A percentile compares a stretch with the other conserved stretches of the same genome.
Conservation (phyloP, 1,139 yeast genomes). For the Yamadazyma dushanensis region DNA sequence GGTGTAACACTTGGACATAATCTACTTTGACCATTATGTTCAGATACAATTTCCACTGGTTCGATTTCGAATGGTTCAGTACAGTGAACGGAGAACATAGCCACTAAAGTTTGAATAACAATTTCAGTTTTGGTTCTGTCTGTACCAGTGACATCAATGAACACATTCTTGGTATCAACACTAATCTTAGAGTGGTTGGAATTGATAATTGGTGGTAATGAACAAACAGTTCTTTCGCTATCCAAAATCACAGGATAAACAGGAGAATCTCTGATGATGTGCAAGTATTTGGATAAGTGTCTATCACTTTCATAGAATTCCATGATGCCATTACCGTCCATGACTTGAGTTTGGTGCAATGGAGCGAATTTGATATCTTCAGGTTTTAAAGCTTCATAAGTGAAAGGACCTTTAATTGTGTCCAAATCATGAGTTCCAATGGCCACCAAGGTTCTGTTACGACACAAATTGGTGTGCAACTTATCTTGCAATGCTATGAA, state of each 20-base stretch:
- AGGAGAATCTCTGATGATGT: constrained; percentile 84
- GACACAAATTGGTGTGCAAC: constrained; percentile 90
- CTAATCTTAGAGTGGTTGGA: constrained; percentile 89
- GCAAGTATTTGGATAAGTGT: constrained; percentile 85
- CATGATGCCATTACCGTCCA: constrained; percentile 79
- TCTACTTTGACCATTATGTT: constrained; percentile 79
- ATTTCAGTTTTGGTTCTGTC: constrained; percentile 91
- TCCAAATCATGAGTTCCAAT: constrained; percentile 98
- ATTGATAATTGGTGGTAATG: constrained; percentile 96
- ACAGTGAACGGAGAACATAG: constrained; percentile 93
- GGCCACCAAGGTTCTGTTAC: constrained; percentile 95
- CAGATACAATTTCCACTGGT: constrained; percentile 82
- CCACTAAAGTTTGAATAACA: constrained; percentile 87
- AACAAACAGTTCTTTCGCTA: constrained; percentile 73
- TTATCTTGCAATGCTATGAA: constrained; percentile 96
- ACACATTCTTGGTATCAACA: constrained; percentile 79
- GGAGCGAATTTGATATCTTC: constrained; percentile 78
- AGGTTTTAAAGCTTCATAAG: constrained; percentile 85
- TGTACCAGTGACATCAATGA: constrained; percentile 93
- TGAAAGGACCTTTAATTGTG: constrained; percentile 78
- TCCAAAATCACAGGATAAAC: constrained; percentile 91
- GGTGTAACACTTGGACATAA: constrained; percentile 71
- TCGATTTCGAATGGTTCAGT: constrained; percentile 77
- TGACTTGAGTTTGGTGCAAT: constrained; percentile 75
- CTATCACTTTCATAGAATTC: constrained; percentile 90